phyloP scores from a whole-genome alignment of 2,329 filamentous ascomycete species.

The Colletotrichum graminicola region DNA sequence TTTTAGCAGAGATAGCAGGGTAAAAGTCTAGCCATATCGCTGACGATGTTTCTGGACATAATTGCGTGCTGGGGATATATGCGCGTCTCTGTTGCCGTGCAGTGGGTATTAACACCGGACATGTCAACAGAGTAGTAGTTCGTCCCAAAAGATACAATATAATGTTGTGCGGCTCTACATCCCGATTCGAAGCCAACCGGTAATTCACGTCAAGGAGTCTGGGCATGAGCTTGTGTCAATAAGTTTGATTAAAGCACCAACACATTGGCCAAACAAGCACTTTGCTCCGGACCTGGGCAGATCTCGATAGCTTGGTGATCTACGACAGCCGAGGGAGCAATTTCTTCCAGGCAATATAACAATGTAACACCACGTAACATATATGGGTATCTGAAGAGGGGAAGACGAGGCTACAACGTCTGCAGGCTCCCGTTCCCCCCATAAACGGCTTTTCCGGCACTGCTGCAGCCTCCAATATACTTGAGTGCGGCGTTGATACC shows the following conservation, averaged over 20 bases:
- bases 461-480: not conserved
- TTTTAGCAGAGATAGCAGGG: not conserved
- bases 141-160: too few species aligned
- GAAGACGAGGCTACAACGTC: not conserved
- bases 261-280: not conserved
- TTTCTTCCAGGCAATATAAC: too few species aligned
- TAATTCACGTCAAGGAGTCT: constrained; percentile 3
- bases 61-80: constrained; percentile 29
- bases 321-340: not conserved
- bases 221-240: not conserved
- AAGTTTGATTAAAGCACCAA: not conserved
- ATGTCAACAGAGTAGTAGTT: not conserved
- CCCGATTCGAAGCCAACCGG: not conserved
- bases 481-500: not conserved
- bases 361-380: not conserved
- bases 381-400: not conserved
- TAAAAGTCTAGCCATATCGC: constrained; percentile 10
- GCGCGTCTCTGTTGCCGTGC: not conserved
- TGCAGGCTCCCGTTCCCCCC: not conserved
- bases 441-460: not conserved
- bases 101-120: constrained; percentile 23
- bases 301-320: not conserved
- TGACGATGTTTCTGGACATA: constrained; percentile 38
- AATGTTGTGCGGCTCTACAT: constrained; percentile 5
- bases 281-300: too few species aligned